Conservation (phyloP, 129 eudicot genomes). For the Saposhnikovia divaricata region DNA sequence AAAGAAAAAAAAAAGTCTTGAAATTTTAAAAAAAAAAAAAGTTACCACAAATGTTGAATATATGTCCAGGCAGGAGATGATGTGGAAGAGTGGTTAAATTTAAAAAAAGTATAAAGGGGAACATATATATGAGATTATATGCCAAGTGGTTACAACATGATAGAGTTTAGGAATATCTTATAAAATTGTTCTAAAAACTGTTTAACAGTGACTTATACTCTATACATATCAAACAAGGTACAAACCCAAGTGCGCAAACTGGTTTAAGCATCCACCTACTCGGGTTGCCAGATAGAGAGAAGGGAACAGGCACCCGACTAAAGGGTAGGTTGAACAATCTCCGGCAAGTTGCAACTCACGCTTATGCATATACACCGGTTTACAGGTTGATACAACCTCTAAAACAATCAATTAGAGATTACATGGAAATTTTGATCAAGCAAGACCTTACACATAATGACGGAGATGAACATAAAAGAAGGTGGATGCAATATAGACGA, state of each 20-base stretch:
- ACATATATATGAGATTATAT: no score
- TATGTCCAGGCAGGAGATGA: not conserved
- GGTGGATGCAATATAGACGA: not conserved
- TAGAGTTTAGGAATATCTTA: no score
- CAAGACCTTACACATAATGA: not conserved
- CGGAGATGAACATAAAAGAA: not conserved
- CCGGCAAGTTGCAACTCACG: not conserved
- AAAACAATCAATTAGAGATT: not conserved
- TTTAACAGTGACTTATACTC: not conserved
- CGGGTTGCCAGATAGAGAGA: not conserved
- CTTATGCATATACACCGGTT: not conserved
- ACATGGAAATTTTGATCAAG: not conserved
- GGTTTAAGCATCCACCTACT: not conserved
- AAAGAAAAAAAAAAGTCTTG: not conserved
- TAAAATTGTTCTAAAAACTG: not conserved
- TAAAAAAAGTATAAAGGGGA: no score
- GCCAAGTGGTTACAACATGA: not conserved
- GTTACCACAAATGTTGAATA: no score
- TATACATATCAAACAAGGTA: no score
- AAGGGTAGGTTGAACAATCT: not conserved
- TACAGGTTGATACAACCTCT: not conserved
- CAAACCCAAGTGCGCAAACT: not conserved
- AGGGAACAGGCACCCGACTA: not conserved
- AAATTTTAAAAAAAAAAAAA: not conserved
- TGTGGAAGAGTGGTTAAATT: no score